Conservation (phyloP, 208 protist genomes). For the Wallacemonas sp. region DNA sequence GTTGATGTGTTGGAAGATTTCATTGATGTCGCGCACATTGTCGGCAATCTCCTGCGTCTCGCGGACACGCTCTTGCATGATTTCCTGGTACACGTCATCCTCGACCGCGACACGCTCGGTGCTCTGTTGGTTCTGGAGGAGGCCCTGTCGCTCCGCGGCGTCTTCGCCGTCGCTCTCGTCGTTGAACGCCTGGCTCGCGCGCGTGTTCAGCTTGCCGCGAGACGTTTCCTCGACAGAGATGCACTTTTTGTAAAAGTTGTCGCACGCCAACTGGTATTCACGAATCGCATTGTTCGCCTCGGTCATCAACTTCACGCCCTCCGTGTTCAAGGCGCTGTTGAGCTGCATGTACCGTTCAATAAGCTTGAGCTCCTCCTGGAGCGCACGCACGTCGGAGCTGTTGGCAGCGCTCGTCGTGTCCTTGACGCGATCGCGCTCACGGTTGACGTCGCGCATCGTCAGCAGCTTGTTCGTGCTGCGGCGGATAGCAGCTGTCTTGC, state of each 20-base stretch:
- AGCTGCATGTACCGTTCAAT: constrained; percentile 79
- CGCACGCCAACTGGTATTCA: constrained; percentile 75
- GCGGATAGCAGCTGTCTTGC: constrained; percentile 60
- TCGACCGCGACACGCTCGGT: constrained; percentile 72
- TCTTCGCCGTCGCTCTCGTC: constrained; percentile 46
- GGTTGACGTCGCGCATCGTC: constrained; percentile 60
- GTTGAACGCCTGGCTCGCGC: constrained; percentile 10
- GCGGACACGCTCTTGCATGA: constrained; percentile 77
- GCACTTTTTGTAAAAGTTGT: constrained; percentile 85
- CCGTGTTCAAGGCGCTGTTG: constrained; percentile 54
- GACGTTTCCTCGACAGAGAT: constrained; percentile 69
- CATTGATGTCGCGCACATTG: constrained; percentile 84
- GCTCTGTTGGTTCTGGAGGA: background rate
- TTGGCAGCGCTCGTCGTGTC: constrained; percentile 57
- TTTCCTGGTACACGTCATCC: constrained; percentile 76
- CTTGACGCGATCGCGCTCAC: constrained; percentile 77
- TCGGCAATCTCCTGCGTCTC: constrained; percentile 87
- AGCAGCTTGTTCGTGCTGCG: constrained; percentile 81
- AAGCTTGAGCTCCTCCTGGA: constrained; percentile 68
- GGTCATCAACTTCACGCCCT: constrained; percentile 75
- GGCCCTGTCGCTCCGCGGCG: background rate
- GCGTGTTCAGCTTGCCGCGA: constrained; percentile 31
- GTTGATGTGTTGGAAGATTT: constrained; percentile 89
- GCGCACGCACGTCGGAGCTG: constrained; percentile 60
- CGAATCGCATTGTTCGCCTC: constrained; percentile 68